phyloP scores from a whole-genome alignment of 768 basidiomycete species.

The Daedaleopsis nitida region DNA sequence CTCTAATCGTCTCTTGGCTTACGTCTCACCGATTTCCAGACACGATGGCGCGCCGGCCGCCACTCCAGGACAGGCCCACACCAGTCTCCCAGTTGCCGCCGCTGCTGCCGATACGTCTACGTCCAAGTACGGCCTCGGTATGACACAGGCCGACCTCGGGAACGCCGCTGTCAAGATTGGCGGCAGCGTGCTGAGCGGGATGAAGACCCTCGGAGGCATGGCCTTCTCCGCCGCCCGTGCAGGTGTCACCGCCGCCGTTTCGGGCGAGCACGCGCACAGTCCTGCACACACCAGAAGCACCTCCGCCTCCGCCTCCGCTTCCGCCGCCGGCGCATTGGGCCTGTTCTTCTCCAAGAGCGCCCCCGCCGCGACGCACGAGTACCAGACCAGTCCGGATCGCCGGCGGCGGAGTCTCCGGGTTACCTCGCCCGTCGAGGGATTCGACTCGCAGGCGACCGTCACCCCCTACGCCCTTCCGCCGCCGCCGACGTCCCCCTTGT shows the following conservation, averaged over 20 bases:
- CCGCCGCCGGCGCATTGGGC: not conserved
- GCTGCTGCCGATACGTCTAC: conserved; percentile 14
- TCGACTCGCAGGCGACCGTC: conserved; percentile 9
- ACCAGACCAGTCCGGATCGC: conserved; percentile 13
- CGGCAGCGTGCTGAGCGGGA: conserved; percentile 61
- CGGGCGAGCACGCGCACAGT: conserved; percentile 17
- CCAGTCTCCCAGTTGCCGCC: conserved; percentile 6
- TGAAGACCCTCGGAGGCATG: conserved; percentile 63
- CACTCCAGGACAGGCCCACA: conserved; percentile 18
- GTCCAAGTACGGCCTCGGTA: conserved; percentile 32
- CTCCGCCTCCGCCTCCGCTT: conserved; percentile 7
- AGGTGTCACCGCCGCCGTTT: conserved; percentile 26
- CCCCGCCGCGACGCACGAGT: conserved; percentile 43
- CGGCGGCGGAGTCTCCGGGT: conserved; percentile 16
- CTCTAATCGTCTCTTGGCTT: conserved; percentile 65
- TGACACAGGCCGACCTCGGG: conserved; percentile 53
- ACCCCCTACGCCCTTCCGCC: conserved; percentile 24
- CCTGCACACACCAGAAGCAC: not conserved
- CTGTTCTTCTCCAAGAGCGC: conserved; percentile 66
- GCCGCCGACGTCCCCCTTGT: conserved; percentile 3
- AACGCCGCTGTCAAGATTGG: conserved; percentile 60
- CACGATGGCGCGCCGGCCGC: conserved; percentile 20
- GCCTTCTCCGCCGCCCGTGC: conserved; percentile 51
- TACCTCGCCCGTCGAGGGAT: not conserved
- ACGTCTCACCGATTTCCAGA: conserved; percentile 41